phyloP scores from a whole-genome alignment of 495 filamentous ascomycete genomes.

The Aspergillus ellipticus region DNA sequence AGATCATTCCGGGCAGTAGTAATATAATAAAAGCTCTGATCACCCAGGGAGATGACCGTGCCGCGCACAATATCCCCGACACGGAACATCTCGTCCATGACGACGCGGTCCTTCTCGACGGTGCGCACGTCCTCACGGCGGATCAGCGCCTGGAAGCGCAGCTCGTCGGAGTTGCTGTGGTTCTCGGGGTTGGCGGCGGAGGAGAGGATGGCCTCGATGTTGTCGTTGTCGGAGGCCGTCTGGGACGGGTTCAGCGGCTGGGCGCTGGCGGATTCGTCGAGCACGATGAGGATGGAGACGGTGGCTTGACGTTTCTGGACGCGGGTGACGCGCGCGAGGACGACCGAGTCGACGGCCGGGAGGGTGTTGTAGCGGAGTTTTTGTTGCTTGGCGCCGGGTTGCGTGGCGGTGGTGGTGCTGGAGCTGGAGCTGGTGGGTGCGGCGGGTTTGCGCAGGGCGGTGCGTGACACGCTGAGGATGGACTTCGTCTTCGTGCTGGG shows the following conservation, averaged over 20 bases:
- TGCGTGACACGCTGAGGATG: conserved; percentile 52
- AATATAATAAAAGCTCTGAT: conserved; percentile 91
- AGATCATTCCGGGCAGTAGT: conserved; percentile 85
- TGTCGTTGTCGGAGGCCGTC: conserved; percentile 42
- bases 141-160: conserved; percentile 49
- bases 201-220: conserved; percentile 46
- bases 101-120: conserved; percentile 92
- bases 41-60: conserved; percentile 84
- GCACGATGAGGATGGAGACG: conserved; percentile 75
- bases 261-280: conserved; percentile 41
- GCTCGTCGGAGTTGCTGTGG: conserved; percentile 45
- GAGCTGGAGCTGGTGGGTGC: conserved; percentile 22
- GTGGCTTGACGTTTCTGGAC: conserved; percentile 79
- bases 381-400: conserved; percentile 24
- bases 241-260: conserved; percentile 39
- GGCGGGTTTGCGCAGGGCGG: conserved; percentile 23
- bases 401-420: conserved; percentile 7
- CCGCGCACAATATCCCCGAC: conserved; percentile 92
- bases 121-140: conserved; percentile 87
- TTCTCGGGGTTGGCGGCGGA: conserved; percentile 44
- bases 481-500: conserved; percentile 51
- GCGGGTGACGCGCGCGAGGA: conserved; percentile 80
- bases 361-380: conserved; percentile 61
- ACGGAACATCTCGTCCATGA: conserved; percentile 85
- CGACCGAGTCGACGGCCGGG: conserved; percentile 72